Base-by-base conservation (phyloP, 2,329 filamentous ascomycete species). In the Sphaerostilbella broomeana region DNA sequence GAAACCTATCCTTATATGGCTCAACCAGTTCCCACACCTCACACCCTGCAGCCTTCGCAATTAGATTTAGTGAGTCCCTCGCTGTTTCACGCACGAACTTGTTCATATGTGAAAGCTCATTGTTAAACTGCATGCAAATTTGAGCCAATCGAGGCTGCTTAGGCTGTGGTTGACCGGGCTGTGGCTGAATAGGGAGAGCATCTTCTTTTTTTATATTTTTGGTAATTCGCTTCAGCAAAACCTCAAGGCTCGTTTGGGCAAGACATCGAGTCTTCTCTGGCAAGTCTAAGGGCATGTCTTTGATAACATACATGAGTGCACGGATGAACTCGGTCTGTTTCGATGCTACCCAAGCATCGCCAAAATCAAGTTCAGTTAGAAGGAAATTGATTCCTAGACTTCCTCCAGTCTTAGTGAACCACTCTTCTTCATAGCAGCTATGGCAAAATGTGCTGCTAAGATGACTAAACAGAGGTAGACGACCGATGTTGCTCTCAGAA, bases 341-440 rank as follows among this genome's bases (percentile, higher is more conserved):
- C 10, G 81, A 76, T 15, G 78, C 72, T 22, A 98, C 71, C 87
- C 92, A 99, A 1, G 69, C 59, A 53, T 94, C 85, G 28, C 87
- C 87, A 32, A 98, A 72, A 38, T 90, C 81, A 40, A 97, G 69
- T 50, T 90, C 83, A 2, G 86, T 90, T 21, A 90, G 81, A 42
- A 98, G 68, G 41, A 94, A 81, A 54, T 86, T 83, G 53, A 99
- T 95, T 40, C 94, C 94, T 15, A 90, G 67, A 38, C 85, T 89
- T 26, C 92, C 92, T 34, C 90, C 92, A 25, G 88, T 85, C 63
- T 99, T 98, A 37, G 89, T 89, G 56, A 95, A 98, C 92, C 94
- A 99, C 54, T 98, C 92, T 59, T 98, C 90, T 53, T 92, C 88
- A 53, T 95, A 89, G 59, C 92, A 98, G 48, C 86, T 88, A 58